Evolutionary conservation across 2,329 filamentous ascomycete genomes (phyloP), one percentile per base, ranked within the genome.

Genomic region (Pyrenophora tritici-repentis): DNA sequence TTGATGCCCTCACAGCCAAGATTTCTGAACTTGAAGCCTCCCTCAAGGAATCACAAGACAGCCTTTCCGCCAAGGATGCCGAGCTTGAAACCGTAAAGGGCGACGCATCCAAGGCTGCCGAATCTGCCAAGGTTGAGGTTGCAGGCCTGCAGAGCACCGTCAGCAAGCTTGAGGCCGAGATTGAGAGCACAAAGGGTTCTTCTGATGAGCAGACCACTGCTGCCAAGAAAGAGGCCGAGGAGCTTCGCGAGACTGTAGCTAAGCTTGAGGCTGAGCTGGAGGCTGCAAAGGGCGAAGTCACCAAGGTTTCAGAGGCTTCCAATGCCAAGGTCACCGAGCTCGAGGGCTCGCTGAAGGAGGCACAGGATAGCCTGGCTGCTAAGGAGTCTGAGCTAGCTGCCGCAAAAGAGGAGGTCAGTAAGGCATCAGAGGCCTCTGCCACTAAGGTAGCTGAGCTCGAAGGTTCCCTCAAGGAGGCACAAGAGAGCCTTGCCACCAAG

Each of bases 1-100:
- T 66, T 36, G 61, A 65, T 9, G 45, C 55, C 16, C 58, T 63
- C 17, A 61, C 52, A 31, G 48, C 59, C 7, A 64, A 69, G 51
- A 59, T 70, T 16, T 36, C 63, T 16, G 66, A 68, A 38, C 61
- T 71, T 9, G 66, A 70, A 34, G 44, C 43, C 3, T 63, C 66
- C 12, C 50, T 66, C 6, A 62, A 64, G 46, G 60, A 58, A 24
- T 47, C 61, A 6, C 53, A 67, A 35, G 65, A 63, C 7, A 58
- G 39, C 29, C 53, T 66, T 13, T 48, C 56, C 7, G 56, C 58
- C 2, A 66, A 66, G 47, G 54, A 62, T 17, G 58, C 57, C 41
- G 67, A 67, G 34, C 41, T 66, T 4, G 26, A 55, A 40, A 44
- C 61, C 14, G 51, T 39, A 9, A 59, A 55, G 42, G 59, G 51